Percentiles rank a stretch among this genome's conserved stretches.
These are phyloP conservation scores for Leucocoprinus birnbaumii DNA, from an alignment of 768 basidiomycete species.

Conservation along the genomic window DNA sequence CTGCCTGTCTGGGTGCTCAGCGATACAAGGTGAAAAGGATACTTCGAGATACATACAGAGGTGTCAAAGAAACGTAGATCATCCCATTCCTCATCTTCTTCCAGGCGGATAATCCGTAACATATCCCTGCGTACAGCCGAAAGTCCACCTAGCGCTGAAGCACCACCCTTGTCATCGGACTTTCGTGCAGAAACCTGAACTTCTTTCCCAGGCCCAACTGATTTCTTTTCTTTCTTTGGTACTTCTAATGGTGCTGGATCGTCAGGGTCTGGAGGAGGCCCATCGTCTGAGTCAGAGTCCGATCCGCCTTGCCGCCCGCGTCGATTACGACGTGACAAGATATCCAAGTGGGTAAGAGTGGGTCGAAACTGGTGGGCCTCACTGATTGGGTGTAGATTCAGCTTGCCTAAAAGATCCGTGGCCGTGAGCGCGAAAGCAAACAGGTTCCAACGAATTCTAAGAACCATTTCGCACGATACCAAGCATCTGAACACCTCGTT, in stretches of 20 bases:
- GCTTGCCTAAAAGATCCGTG: conserved; percentile 41
- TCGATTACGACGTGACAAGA: conserved; percentile 60
- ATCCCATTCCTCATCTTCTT: conserved; percentile 80
- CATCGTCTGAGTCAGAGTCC: conserved; percentile 77
- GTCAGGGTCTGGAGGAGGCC: conserved; percentile 78
- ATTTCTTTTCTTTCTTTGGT: conserved; percentile 60
- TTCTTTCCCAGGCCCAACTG: conserved; percentile 61
- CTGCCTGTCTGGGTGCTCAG: conserved; percentile 37
- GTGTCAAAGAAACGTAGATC: conserved; percentile 62
- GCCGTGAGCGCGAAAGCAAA: conserved; percentile 14
- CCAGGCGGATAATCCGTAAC: conserved; percentile 64
- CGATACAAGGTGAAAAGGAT: conserved; percentile 11
- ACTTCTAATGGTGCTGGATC: conserved; percentile 48
- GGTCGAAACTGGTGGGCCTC: conserved; percentile 84
- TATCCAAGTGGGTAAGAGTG: conserved; percentile 77
- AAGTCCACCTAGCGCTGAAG: conserved; percentile 56
- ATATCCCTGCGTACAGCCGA: conserved; percentile 75
- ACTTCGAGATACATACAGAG: conserved; percentile 43
- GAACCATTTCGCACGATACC: conserved; percentile 74
- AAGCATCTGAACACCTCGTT: conserved; percentile 68
- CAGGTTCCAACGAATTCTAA: neutral
- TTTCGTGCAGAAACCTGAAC: conserved; percentile 76
- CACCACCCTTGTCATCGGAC: conserved; percentile 57
- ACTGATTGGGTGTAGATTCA: conserved; percentile 76
- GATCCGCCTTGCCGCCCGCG: conserved; percentile 46